phyloP scores from a whole-genome alignment of 768 basidiomycete genomes.

The Kwoniella heveanensis region DNA sequence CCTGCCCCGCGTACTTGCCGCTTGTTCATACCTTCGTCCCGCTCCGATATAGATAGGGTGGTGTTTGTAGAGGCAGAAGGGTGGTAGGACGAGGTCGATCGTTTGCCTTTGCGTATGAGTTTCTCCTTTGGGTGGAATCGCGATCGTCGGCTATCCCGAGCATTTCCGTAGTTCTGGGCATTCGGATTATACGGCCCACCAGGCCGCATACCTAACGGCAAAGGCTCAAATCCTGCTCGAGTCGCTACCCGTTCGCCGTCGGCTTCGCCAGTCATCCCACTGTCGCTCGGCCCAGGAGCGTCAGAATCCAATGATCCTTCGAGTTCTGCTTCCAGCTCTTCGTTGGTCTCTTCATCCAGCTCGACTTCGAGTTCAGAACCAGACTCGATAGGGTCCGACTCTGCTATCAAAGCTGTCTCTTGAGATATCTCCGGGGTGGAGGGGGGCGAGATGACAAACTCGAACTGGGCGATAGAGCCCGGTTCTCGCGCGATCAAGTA shows the following conservation, averaged over 20 bases:
- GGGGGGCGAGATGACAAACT: conserved; percentile 33
- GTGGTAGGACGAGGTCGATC: not conserved
- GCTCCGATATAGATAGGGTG: not conserved
- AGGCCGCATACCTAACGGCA: conserved; percentile 20
- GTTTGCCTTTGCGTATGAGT: not conserved
- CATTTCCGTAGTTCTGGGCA: conserved; percentile 7
- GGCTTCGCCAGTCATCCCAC: not conserved
- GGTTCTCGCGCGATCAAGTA: conserved; percentile 48
- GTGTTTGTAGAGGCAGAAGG: not conserved
- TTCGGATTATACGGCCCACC: conserved; percentile 20
- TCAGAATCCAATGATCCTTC: not conserved
- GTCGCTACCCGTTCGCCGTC: not conserved
- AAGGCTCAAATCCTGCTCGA: conserved; percentile 16
- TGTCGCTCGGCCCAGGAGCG: not conserved
- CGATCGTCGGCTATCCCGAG: not conserved
- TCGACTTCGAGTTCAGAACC: conserved; percentile 8
- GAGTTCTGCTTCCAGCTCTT: conserved; percentile 2
- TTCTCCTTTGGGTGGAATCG: not conserved
- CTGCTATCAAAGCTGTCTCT: conserved; percentile 13
- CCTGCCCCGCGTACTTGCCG: conserved; percentile 1
- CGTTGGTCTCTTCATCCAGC: not conserved
- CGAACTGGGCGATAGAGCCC: conserved; percentile 43
- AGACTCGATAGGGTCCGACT: conserved; percentile 15
- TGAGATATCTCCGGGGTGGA: conserved; percentile 1
- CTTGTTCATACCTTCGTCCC: not conserved